Evolutionary conservation across 129 eudicot species (phyloP), one percentile per base, ranked within the genome.

Genomic region (Cynara cardunculus): DNA sequence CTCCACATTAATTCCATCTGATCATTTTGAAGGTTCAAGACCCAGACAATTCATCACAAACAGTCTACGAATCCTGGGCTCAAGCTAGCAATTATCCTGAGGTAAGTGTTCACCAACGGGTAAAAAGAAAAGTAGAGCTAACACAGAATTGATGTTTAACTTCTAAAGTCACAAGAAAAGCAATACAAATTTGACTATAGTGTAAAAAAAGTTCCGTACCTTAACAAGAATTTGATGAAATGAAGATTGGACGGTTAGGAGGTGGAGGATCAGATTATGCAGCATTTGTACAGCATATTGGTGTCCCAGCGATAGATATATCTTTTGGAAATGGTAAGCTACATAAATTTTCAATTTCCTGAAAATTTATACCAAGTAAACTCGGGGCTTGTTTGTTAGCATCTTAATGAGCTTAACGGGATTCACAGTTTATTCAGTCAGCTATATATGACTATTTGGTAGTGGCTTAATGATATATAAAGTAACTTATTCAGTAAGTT

Each of bases 21-120:
- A 9, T 69, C 22, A 3, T 71, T 86, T 64, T 89, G 81, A 83
- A 93, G 97, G 92, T 93, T 83, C 77, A 82, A 86, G 94, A 93
- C 80, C 98, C 98, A 16, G 98, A 91, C 80, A 93, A 93, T 91
- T 81, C 97, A 59, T 88, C 98, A 41, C 94, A 91, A 73, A 84
- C 98, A 13, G 78, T 93, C 56, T 91, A 91, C 6, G 90, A 93
- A 49, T 88, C 97, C 5, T 91, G 94, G 98, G 80, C 80, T 79
- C 80, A 86, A 79, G 80, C 83, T 53, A 85, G 76, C 46, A 71
- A 83, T 28, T 25, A 79, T 72, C 85, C 93, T 9, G 44, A 27
- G 86, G 98, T 91, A 74, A 84, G 81, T 70, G 73, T n/a, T 30
- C 19, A 61, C 28, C 73, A 26, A 53, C 2, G 13, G 32, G 1